Evolutionary conservation across 306 rosid species (phyloP).

Genomic region (Sophora flavescens): DNA sequence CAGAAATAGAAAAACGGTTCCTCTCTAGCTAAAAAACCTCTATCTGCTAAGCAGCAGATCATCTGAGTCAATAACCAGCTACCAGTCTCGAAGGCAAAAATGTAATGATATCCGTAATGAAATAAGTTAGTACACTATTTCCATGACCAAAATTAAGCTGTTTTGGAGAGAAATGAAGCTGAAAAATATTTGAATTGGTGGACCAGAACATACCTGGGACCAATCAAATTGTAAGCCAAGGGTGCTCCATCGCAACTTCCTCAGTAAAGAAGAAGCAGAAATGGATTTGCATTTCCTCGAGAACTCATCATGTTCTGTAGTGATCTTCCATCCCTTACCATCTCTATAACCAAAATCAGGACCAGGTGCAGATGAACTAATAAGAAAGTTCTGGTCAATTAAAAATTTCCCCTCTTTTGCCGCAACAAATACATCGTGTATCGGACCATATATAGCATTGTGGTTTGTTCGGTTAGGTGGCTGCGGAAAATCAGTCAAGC

Average conservation of each 20-base stretch:
- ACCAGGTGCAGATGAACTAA: conserved; percentile 41
- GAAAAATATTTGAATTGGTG: neutral
- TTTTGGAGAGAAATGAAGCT: conserved; percentile 1
- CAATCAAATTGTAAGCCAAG: conserved; percentile 93
- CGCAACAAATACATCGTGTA: conserved; percentile 62
- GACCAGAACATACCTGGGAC: conserved; percentile 74
- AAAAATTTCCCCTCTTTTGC: conserved; percentile 71
- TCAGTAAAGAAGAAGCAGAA: conserved; percentile 66
- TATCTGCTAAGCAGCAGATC: conserved; percentile 30
- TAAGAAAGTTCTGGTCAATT: conserved; percentile 50
- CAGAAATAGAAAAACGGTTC: conserved; percentile 22
- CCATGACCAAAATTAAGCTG: neutral
- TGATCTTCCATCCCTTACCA: conserved; percentile 60
- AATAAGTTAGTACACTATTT: neutral
- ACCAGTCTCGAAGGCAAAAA: conserved; percentile 35
- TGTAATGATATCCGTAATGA: neutral
- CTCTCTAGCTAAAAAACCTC: conserved; percentile 21
- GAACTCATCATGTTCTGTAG: conserved; percentile 52
- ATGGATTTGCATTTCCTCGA: conserved; percentile 57
- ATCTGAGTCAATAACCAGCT: conserved; percentile 6
- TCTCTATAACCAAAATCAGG: conserved; percentile 41
- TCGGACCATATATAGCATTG: conserved; percentile 83
- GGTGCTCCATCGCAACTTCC: conserved; percentile 97
- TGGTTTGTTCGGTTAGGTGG: conserved; percentile 97
- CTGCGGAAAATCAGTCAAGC: conserved; percentile 78